These are phyloP conservation scores for Monosporascus sp. DNA, from an alignment of 2,329 filamentous ascomycete species.

Conservation along the genomic window DNA sequence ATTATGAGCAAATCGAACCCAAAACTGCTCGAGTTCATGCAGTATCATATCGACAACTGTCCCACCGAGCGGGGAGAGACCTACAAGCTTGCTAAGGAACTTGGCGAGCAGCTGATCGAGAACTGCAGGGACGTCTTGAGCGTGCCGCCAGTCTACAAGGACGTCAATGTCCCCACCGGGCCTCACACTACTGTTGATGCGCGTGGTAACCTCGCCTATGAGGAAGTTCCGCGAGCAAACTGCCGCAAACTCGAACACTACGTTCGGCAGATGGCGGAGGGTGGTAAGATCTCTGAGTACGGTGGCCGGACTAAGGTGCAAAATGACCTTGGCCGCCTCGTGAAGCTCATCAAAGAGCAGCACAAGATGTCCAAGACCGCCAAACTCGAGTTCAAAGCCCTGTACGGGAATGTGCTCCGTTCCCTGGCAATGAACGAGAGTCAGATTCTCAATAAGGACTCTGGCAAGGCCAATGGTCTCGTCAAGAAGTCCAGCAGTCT, in stretches of 20 bases:
- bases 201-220: conserved; percentile 86
- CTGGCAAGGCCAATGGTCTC: conserved; percentile 53
- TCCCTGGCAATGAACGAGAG: conserved; percentile 97
- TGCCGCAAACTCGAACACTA: conserved; percentile 98
- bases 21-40: conserved; percentile 95
- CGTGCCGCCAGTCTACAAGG: conserved; percentile 86
- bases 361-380: conserved; percentile 96
- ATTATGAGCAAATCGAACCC: conserved; percentile 99
- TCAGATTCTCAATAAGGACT: conserved; percentile 89
- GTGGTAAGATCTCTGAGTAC: conserved; percentile 97
- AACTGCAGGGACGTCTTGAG: conserved; percentile 93
- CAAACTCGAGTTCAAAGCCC: conserved; percentile 89
- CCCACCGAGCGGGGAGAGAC: conserved; percentile 95
- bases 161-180: conserved; percentile 86
- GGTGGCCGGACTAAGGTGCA: conserved; percentile 98
- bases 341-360: conserved; percentile 97
- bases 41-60: conserved; percentile 99
- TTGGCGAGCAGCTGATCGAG: conserved; percentile 88
- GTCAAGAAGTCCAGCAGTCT: conserved; percentile 42
- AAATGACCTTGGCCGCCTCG: conserved; percentile 88
- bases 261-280: conserved; percentile 96
- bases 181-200: conserved; percentile 90
- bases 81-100: conserved; percentile 93
- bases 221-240: conserved; percentile 79
- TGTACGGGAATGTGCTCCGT: conserved; percentile 91